Conservation (phyloP, 2,329 filamentous ascomycete species). For the Macrophomina pseudophaseolina region DNA sequence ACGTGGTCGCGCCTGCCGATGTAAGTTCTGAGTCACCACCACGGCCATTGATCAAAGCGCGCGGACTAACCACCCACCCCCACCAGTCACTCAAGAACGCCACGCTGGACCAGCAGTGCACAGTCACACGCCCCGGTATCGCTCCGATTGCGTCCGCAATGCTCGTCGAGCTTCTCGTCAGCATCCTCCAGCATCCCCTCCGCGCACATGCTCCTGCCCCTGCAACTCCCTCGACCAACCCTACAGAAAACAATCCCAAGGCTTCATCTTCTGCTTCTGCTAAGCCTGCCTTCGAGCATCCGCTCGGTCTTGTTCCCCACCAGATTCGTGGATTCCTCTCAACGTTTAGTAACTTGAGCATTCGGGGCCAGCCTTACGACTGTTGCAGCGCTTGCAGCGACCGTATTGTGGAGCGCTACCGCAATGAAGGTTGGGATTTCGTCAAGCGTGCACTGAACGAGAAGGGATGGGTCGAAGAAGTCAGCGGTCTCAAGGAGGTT, state of each 20-base stretch:
- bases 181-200: constrained; percentile 73
- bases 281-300: constrained; percentile 56
- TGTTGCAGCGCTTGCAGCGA: constrained; percentile 81
- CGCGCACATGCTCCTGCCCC: constrained; percentile 44
- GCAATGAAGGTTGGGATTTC: constrained; percentile 74
- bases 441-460: constrained; percentile 75
- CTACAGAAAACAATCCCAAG: constrained; percentile 17
- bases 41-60: constrained; percentile 8
- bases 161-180: constrained; percentile 87
- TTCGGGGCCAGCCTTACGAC: constrained; percentile 76
- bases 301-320: constrained; percentile 75
- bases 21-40: constrained; percentile 60
- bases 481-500: constrained; percentile 75
- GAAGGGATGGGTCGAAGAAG: constrained; percentile 77
- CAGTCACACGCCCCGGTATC: constrained; percentile 90
- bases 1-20: constrained; percentile 92
- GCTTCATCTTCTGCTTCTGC: constrained; percentile 26
- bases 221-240: constrained; percentile 23
- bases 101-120: constrained; percentile 97
- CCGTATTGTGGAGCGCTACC: constrained; percentile 71
- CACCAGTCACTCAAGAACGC: constrained; percentile 90
- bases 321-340: constrained; percentile 79
- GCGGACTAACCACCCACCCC: background rate
- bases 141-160: constrained; percentile 91
- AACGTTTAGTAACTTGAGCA: constrained; percentile 74